Evolutionary conservation across 1,284 basidiomycete genomes (phyloP).

Genomic region (Sanghuangporus weigelae): DNA sequence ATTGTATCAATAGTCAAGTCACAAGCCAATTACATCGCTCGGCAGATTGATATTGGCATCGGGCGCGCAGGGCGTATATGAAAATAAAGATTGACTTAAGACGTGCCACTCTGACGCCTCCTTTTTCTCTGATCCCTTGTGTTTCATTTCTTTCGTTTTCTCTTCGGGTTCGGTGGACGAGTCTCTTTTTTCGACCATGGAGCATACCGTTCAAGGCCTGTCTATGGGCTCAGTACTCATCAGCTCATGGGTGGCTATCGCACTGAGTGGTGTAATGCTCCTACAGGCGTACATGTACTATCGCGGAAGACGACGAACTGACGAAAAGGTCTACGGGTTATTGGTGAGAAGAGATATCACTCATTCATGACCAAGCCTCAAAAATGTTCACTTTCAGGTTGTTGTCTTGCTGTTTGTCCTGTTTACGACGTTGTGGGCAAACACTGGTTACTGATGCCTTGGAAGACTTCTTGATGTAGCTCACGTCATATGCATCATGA

Average conservation of each 20-base stretch:
- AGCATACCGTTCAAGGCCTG: neutral
- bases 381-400: neutral
- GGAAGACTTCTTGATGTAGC: slow-evolving; percentile 8
- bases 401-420: neutral
- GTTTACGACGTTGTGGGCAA: neutral
- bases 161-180: neutral
- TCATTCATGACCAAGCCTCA: neutral
- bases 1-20: neutral
- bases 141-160: neutral
- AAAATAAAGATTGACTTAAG: neutral
- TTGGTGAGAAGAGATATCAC: slow-evolving; percentile 3
- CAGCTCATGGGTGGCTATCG: slow-evolving; percentile 15
- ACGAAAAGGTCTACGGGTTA: neutral
- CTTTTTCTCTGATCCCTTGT: neutral
- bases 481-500: slow-evolving; percentile 16
- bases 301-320: slow-evolving; percentile 6
- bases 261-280: slow-evolving; percentile 14
- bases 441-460: neutral
- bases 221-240: slow-evolving; percentile 13
- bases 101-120: neutral
- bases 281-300: slow-evolving; percentile 16
- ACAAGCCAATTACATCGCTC: neutral
- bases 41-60: neutral
- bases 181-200: neutral
- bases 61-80: neutral